phyloP scores from a whole-genome alignment of 192 early-diverging fungal genomes.

The Umbelopsis isabellina region DNA sequence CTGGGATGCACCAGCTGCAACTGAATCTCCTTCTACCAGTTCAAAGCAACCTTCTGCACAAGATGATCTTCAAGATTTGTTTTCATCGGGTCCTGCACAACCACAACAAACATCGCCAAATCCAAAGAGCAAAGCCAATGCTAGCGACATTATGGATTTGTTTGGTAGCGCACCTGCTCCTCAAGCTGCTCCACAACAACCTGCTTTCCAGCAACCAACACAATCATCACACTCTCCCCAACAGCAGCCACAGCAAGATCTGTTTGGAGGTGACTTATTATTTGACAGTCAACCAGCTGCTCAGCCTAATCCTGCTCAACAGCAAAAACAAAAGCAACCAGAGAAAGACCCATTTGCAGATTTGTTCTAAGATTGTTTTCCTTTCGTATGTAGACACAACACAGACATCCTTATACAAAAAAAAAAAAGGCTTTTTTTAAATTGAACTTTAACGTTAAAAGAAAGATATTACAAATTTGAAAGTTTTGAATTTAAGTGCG shows the following conservation, averaged over 20 bases:
- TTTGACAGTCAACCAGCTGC: slow-evolving; percentile 32
- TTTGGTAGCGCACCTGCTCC: slow-evolving; percentile 17
- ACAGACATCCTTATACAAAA: not conserved
- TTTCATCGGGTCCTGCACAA: slow-evolving; percentile 36
- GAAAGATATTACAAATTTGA: slow-evolving; percentile 18
- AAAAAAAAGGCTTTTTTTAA: slow-evolving; percentile 1
- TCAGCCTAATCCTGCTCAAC: slow-evolving; percentile 20
- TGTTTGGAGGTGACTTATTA: slow-evolving; percentile 35
- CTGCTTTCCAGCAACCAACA: not conserved
- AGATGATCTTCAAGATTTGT: slow-evolving; percentile 41
- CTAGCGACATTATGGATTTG: slow-evolving; percentile 34
- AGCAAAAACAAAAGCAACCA: slow-evolving; percentile 36
- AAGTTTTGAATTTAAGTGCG: not conserved
- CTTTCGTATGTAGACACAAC: slow-evolving; percentile 20
- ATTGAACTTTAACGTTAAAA: not conserved
- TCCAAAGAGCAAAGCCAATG: not conserved
- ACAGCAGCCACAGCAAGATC: slow-evolving; percentile 16
- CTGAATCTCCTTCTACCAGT: not conserved
- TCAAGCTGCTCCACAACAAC: not conserved
- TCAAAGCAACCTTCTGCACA: slow-evolving; percentile 19
- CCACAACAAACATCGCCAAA: slow-evolving; percentile 14
- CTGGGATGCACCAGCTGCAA: slow-evolving; percentile 57
- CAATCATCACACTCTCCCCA: slow-evolving; percentile 14
- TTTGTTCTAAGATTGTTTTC: slow-evolving; percentile 30
- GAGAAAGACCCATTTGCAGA: slow-evolving; percentile 41